phyloP scores from a whole-genome alignment of 805 yeast genomes.

The Schwanniomyces yamadae region DNA sequence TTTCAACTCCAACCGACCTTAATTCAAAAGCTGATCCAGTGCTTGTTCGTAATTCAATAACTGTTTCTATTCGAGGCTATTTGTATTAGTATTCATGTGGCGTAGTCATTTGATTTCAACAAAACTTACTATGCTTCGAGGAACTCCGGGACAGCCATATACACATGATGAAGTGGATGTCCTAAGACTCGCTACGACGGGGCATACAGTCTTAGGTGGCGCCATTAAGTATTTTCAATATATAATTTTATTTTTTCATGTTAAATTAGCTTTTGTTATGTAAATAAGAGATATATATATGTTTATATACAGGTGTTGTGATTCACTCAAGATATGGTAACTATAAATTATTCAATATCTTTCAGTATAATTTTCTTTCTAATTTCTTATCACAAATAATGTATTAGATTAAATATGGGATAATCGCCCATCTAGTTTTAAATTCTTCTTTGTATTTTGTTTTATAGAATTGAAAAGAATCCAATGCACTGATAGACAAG shows the following conservation, averaged over 20 bases:
- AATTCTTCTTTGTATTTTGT: constrained; percentile 26
- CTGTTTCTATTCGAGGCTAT: constrained; percentile 57
- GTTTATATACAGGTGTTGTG: constrained; percentile 5
- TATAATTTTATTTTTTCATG: neutral
- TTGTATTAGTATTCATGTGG: neutral
- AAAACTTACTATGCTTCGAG: constrained; percentile 39
- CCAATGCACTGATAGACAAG: constrained; percentile 55
- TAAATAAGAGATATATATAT: too few species aligned
- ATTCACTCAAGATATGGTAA: neutral
- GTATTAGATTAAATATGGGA: constrained; percentile 35
- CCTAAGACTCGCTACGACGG: constrained; percentile 39
- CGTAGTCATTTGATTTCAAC: neutral
- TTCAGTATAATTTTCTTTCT: too few species aligned
- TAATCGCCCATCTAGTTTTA: constrained; percentile 28
- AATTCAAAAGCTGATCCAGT: constrained; percentile 47
- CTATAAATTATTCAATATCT: too few species aligned
- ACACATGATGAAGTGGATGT: constrained; percentile 55
- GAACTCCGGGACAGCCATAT: constrained; percentile 69
- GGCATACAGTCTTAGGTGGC: constrained; percentile 16
- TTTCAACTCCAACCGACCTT: constrained; percentile 46
- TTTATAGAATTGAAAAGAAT: constrained; percentile 49
- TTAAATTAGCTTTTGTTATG: neutral
- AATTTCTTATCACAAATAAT: neutral
- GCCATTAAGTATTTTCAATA: constrained; percentile 4
- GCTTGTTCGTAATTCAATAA: constrained; percentile 52